Evolutionary conservation across 2,329 filamentous ascomycete genomes (phyloP).

Genomic region (Talaromyces rugulosus): DNA sequence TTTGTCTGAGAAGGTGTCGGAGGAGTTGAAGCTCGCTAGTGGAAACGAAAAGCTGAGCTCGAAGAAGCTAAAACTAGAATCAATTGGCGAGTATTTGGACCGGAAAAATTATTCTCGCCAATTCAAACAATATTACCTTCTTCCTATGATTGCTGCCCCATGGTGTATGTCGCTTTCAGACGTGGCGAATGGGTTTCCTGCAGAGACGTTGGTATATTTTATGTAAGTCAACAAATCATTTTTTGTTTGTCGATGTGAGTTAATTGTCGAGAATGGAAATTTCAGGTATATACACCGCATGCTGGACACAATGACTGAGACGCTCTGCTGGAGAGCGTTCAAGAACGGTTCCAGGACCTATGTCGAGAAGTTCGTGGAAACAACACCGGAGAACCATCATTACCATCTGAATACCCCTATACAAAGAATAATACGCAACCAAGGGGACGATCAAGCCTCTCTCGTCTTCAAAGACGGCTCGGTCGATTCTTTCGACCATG

Average conservation of each 20-base stretch:
- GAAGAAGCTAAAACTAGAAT: neutral
- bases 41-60: too few relatives aligned
- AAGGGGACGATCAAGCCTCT: neutral
- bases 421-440: neutral
- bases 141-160: neutral
- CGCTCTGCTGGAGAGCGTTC: neutral
- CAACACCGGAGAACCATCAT: neutral
- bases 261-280: neutral
- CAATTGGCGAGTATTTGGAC: constrained; percentile 6
- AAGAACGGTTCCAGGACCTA: constrained; percentile 9
- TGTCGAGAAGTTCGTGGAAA: constrained; percentile 2
- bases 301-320: neutral
- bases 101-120: constrained; percentile 5
- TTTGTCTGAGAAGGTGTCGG: neutral
- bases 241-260: neutral
- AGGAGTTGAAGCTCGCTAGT: too few relatives aligned
- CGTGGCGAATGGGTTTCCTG: constrained; percentile 1
- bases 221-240: constrained; percentile 2
- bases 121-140: constrained; percentile 3
- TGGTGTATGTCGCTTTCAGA: constrained; percentile 3
- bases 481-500: constrained; percentile 2
- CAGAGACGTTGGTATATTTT: constrained; percentile 1
- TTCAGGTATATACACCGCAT: constrained; percentile 5
- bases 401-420: neutral
- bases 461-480: constrained; percentile 1